These are phyloP conservation scores for Solanum tarijense DNA, from an alignment of 257 asterid genomes.

Conservation along the genomic window DNA sequence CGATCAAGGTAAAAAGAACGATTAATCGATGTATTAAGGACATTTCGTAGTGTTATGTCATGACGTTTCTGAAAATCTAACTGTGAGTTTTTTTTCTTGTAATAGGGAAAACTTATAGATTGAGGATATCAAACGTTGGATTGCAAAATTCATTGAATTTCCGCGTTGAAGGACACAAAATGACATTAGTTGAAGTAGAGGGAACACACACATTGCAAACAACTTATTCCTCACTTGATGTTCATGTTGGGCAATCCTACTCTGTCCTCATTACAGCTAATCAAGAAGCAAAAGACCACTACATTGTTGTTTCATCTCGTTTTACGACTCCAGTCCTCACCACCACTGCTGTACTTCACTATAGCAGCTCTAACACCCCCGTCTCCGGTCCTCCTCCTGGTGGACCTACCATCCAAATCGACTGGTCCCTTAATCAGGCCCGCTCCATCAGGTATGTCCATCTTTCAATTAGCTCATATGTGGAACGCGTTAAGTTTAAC, in stretches of 20 bases:
- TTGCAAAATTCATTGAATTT: conserved; percentile 70
- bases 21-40: background rate
- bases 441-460: conserved; percentile 55
- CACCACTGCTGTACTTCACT: conserved; percentile 69
- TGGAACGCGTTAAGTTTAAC: too few species aligned
- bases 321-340: conserved; percentile 49
- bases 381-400: conserved; percentile 75
- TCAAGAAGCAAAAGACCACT: conserved; percentile 63
- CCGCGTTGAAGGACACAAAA: conserved; percentile 77
- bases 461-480: background rate
- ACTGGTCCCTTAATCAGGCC: conserved; percentile 95
- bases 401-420: conserved; percentile 83
- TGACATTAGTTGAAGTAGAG: conserved; percentile 84
- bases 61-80: background rate
- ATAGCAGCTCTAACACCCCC: conserved; percentile 42
- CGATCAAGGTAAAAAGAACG: conserved; percentile 12
- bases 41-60: background rate
- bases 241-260: conserved; percentile 80
- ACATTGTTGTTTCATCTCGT: conserved; percentile 59
- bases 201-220: conserved; percentile 90
- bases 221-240: conserved; percentile 70
- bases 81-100: background rate
- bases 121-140: conserved; percentile 82
- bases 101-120: conserved; percentile 68
- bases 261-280: conserved; percentile 83